phyloP scores from a whole-genome alignment of 1,284 basidiomycete species.

The Leccinum griseonigrum region DNA sequence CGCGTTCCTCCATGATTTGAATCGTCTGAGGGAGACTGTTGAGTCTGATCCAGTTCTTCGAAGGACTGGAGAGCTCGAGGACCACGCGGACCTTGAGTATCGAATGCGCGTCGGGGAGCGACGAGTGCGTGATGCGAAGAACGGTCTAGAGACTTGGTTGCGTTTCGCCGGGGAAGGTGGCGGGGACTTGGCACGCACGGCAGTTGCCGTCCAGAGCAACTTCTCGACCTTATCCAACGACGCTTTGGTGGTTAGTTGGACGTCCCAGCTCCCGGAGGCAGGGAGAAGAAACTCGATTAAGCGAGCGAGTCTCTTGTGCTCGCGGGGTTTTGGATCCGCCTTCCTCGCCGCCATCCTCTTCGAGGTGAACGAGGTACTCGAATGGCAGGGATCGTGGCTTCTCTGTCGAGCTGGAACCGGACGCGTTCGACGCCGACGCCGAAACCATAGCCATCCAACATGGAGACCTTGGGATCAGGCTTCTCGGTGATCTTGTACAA shows the following conservation, averaged over 20 bases:
- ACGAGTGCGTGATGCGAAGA: constrained; percentile 69
- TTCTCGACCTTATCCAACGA: constrained; percentile 70
- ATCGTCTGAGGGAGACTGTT: constrained; percentile 81
- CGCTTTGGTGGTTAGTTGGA: constrained; percentile 70
- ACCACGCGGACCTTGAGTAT: constrained; percentile 79
- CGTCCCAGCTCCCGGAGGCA: constrained; percentile 86
- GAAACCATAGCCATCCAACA: constrained; percentile 76
- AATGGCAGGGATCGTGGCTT: constrained; percentile 63
- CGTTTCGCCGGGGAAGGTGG: constrained; percentile 33
- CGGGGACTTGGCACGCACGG: constrained; percentile 48
- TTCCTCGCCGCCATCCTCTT: constrained; percentile 45
- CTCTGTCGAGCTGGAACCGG: constrained; percentile 77
- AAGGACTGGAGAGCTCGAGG: constrained; percentile 80
- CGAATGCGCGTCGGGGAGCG: constrained; percentile 69
- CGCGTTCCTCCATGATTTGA: constrained; percentile 61
- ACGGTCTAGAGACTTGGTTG: constrained; percentile 48
- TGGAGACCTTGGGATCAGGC: constrained; percentile 72
- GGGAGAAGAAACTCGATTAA: constrained; percentile 82
- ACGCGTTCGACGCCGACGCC: constrained; percentile 79
- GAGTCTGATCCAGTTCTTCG: constrained; percentile 64
- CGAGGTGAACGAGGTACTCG: constrained; percentile 85
- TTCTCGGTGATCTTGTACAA: constrained; percentile 76
- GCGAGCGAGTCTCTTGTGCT: constrained; percentile 66
- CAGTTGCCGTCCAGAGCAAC: constrained; percentile 74
- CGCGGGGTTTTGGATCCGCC: constrained; percentile 48